phyloP scores from a whole-genome alignment of 2,329 filamentous ascomycete genomes.

The Aspergillus hiratsukae region DNA sequence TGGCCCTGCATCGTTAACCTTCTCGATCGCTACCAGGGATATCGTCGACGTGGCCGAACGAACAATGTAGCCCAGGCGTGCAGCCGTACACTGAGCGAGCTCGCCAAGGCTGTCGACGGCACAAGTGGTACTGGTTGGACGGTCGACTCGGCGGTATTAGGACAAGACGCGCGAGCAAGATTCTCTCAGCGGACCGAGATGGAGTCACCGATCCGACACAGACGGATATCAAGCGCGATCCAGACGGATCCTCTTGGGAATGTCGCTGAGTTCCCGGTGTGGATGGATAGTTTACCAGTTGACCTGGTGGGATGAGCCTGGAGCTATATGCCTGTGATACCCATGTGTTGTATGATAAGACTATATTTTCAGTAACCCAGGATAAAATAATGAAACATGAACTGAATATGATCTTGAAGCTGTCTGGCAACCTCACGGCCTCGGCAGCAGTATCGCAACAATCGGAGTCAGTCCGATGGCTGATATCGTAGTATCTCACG shows the following conservation, averaged over 20 bases:
- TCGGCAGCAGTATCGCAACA: background rate
- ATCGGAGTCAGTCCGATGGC: background rate
- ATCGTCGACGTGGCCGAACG: background rate
- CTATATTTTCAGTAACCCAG: background rate
- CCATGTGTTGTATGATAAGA: background rate
- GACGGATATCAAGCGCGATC: background rate
- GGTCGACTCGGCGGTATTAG: background rate
- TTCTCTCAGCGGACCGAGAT: background rate
- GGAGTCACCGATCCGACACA: background rate
- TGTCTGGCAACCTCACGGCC: background rate
- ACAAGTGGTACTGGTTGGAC: background rate
- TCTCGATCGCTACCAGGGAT: background rate
- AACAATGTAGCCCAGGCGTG: slow-evolving; percentile 1
- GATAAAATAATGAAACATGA: background rate
- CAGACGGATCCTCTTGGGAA: background rate
- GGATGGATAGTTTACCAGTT: slow-evolving; percentile 12
- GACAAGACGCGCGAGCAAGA: background rate
- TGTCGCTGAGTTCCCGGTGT: background rate
- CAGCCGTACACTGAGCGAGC: background rate
- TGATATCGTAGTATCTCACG: background rate
- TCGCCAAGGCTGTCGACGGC: background rate
- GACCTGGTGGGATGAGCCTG: slow-evolving; percentile 6
- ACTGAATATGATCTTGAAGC: background rate
- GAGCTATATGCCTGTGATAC: background rate
- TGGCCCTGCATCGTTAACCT: background rate